phyloP scores from a whole-genome alignment of 305 asterid genomes.

The Fraxinus albicans region DNA sequence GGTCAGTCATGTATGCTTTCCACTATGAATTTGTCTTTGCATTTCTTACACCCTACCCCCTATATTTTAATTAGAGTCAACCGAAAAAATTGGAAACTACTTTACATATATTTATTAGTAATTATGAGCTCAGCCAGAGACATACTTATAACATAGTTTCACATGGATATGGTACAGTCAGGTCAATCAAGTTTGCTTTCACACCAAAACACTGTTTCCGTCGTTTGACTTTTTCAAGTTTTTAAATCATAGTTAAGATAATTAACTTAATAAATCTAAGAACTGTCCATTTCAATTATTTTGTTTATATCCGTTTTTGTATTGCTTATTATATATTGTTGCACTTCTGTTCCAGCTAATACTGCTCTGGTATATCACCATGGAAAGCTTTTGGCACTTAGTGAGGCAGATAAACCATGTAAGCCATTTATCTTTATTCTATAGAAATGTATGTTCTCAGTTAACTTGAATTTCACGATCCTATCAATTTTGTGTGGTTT shows the following conservation, averaged over 20 bases:
- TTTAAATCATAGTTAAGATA: not conserved
- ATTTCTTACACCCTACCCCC: not conserved
- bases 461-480: slow-evolving; percentile 1
- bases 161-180: not conserved
- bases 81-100: not conserved
- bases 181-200: slow-evolving; percentile 8
- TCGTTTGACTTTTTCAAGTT: not conserved
- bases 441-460: not conserved
- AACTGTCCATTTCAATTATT: not conserved
- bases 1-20: slow-evolving; percentile 21
- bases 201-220: not conserved
- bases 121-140: slow-evolving; percentile 9
- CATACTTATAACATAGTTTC: not conserved
- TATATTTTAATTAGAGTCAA: slow-evolving; percentile 8
- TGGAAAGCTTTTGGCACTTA: slow-evolving; percentile 89
- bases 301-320: slow-evolving; percentile 18
- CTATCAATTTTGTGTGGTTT: not conserved
- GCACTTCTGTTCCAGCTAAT: slow-evolving; percentile 61
- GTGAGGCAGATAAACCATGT: slow-evolving; percentile 97
- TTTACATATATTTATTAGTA: not conserved
- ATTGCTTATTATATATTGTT: slow-evolving; percentile 25
- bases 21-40: not conserved
- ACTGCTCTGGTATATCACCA: slow-evolving; percentile 90
- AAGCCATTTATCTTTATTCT: slow-evolving; percentile 31
- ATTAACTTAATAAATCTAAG: not conserved